These are phyloP conservation scores for Phytophthora europaea DNA, from an alignment of 352 stramenopile species.

Conservation along the genomic window DNA sequence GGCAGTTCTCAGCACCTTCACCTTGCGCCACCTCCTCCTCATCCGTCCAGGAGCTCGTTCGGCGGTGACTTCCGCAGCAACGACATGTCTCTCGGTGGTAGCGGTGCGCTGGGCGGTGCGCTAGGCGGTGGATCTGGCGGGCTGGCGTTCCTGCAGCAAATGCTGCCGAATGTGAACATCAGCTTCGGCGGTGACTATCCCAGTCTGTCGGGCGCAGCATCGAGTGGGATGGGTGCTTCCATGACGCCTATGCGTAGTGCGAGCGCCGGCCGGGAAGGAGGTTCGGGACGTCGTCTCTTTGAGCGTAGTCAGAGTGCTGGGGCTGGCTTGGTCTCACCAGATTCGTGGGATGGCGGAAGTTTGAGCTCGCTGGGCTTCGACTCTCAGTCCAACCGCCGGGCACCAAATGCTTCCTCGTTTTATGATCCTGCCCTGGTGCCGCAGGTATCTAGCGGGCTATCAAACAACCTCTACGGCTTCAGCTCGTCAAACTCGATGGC, in stretches of 20 bases:
- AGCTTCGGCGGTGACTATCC: conserved; percentile 84
- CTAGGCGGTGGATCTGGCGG: conserved; percentile 36
- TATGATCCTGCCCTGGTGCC: conserved; percentile 68
- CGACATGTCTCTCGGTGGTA: conserved; percentile 29
- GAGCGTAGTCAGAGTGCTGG: conserved; percentile 48
- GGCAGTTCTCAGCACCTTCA: conserved; percentile 43
- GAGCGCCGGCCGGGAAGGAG: conserved; percentile 19
- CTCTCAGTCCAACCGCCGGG: conserved; percentile 23
- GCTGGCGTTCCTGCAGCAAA: conserved; percentile 87
- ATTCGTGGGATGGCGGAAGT: conserved; percentile 44
- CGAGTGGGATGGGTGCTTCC: conserved; percentile 15
- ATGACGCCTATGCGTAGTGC: conserved; percentile 22
- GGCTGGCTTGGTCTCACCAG: conserved; percentile 23
- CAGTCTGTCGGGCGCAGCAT: conserved; percentile 18
- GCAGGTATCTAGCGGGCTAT: conserved; percentile 40
- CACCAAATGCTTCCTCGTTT: conserved; percentile 44
- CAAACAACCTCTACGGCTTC: conserved; percentile 51
- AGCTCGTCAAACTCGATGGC: conserved; percentile 34
- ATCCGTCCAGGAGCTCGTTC: conserved; percentile 44
- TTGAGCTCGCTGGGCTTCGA: conserved; percentile 43
- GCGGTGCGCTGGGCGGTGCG: not conserved
- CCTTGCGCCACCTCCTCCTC: conserved; percentile 31
- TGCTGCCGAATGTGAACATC: conserved; percentile 92
- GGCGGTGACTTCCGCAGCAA: conserved; percentile 38
- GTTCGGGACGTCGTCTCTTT: conserved; percentile 44